phyloP scores from a whole-genome alignment of 1,139 yeast genomes.

The Kluyveromyces marxianus region DNA sequence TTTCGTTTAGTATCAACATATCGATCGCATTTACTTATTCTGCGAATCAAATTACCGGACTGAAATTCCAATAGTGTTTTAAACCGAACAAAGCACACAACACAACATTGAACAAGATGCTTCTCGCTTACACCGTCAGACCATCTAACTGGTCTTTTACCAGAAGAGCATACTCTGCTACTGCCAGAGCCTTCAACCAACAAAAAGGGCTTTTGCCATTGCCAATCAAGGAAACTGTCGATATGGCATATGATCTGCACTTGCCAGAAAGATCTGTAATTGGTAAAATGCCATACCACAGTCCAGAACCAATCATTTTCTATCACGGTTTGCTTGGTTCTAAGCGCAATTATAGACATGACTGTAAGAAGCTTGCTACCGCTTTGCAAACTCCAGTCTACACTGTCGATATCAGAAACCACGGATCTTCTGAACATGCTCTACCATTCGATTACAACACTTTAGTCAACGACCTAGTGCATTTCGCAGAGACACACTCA shows the following conservation, averaged over 20 bases:
- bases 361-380: slow-evolving; percentile 34
- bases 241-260: slow-evolving; percentile 26
- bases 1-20: too few relatives aligned
- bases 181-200: background rate
- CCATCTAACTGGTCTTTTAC: background rate
- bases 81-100: background rate
- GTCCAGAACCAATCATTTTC: slow-evolving; percentile 35
- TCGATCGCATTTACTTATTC: too few relatives aligned
- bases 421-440: slow-evolving; percentile 40
- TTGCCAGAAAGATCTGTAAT: slow-evolving; percentile 18
- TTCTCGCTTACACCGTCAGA: background rate
- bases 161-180: slow-evolving; percentile 1
- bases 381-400: slow-evolving; percentile 31
- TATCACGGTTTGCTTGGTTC: slow-evolving; percentile 47
- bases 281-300: slow-evolving; percentile 17
- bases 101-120: background rate
- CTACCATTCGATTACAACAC: slow-evolving; percentile 38
- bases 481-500: slow-evolving; percentile 29
- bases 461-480: slow-evolving; percentile 38
- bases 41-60: too few relatives aligned
- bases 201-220: slow-evolving; percentile 13
- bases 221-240: slow-evolving; percentile 21
- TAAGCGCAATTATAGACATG: slow-evolving; percentile 35
- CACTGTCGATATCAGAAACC: slow-evolving; percentile 44
- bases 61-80: too few relatives aligned